phyloP scores from a whole-genome alignment of 2,329 filamentous ascomycete genomes.

The Pestalotiopsis sp. region DNA sequence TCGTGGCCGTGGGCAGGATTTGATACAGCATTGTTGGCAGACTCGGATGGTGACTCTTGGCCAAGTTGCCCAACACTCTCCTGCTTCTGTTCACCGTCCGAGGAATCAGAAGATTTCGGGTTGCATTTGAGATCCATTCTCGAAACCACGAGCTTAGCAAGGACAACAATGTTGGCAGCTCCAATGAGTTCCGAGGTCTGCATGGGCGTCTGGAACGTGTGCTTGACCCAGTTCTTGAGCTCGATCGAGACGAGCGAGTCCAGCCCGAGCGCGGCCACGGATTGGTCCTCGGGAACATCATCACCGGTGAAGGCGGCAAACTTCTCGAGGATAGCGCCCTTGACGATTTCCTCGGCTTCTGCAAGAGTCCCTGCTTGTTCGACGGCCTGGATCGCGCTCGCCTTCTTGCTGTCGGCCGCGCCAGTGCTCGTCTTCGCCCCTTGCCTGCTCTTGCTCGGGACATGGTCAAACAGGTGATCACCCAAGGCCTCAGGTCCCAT shows the following conservation, averaged over 20 bases:
- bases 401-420: neutral
- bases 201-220: slow-evolving; percentile 17
- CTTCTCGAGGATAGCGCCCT: slow-evolving; percentile 12
- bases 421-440: neutral
- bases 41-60: neutral
- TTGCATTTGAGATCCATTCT: slow-evolving; percentile 10
- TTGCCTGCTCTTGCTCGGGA: slow-evolving; percentile 11
- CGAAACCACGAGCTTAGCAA: slow-evolving; percentile 4
- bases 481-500: slow-evolving; percentile 12
- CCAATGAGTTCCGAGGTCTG: slow-evolving; percentile 16
- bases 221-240: slow-evolving; percentile 14
- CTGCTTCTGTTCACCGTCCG: neutral
- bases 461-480: slow-evolving; percentile 17
- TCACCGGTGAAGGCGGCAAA: slow-evolving; percentile 13
- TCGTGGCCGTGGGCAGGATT: neutral
- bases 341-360: slow-evolving; percentile 17
- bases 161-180: slow-evolving; percentile 1
- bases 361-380: slow-evolving; percentile 13
- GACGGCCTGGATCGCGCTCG: neutral
- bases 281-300: slow-evolving; percentile 12
- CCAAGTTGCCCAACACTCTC: neutral
- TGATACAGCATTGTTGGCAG: neutral
- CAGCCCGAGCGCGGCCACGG: slow-evolving; percentile 9
- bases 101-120: neutral
- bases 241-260: slow-evolving; percentile 15